Base-by-base conservation (phyloP, 2,329 filamentous ascomycete genomes). In the Aulographum hederae region DNA sequence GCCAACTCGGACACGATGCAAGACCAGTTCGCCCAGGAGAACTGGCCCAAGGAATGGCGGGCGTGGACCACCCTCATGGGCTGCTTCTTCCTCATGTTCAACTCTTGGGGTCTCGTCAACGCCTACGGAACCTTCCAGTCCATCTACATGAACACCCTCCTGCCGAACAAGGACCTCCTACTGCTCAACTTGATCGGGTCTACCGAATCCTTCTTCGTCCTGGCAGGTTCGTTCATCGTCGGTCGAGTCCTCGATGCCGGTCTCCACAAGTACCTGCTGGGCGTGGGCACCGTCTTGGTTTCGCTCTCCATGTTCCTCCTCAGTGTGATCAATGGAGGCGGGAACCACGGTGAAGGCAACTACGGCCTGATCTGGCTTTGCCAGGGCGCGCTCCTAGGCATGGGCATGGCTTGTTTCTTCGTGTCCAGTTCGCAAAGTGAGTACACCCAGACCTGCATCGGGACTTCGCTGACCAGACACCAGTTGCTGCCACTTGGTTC, bases 351-450 rank as follows among this genome's bases (percentile, higher is more conserved):
- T 4, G 31, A 52, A 15, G 57, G 50, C 27, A 57, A 48, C 32
- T 62, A 58, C 39, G 47, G 39, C 18, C 40, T 53, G 5, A 59
- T 61, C 16, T 60, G 58, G 57, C 43, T 56, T 8, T 58, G 57
- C 4, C 60, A 64, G 41, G 61, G 60, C 3, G 41, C 65, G 25
- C 42, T 63, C 23, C 51, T 52, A 17, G 58, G 59, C 4, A 35
- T 63, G 6, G 61, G 61, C 6, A 64, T 64, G 60, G 52, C 58
- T n/a, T 63, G 59, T 38, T 63, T 61, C 44, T 65, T 65, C 38
- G 61, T 64, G 4, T 55, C 55, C 16, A 61, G 59, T 37, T 63
- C 60, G 16, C 60, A 63, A 47, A 51, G 58, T 62, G 51, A 35
- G 53, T 44, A 11, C 18, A 4, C n/a, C 12, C 27, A 8, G 8